Evolutionary conservation across 768 basidiomycete genomes (phyloP), one percentile per base, ranked within the genome.

Genomic region (Pleurotus eryngii): DNA sequence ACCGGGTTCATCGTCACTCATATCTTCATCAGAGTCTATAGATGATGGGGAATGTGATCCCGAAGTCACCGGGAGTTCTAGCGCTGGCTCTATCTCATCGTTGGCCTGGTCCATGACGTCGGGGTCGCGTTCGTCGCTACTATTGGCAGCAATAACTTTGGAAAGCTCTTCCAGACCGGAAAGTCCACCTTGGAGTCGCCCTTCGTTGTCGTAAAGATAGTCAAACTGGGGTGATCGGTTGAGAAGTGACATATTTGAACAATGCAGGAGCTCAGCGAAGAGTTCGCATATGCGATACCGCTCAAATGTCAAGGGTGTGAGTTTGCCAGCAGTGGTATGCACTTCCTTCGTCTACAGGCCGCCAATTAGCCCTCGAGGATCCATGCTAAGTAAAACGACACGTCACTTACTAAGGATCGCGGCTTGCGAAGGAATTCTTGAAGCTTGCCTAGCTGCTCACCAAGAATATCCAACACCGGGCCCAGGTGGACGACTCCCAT

Each of bases 221-320:
- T 83, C 81, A 56, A 80, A 85, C 47, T 88, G 85, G 0, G 81
- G 67, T 1, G 82, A 72, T 8, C 97, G 91, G 68, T 98, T 98
- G 24, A 98, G 78, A 20, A 98, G 81, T 4, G 91, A 87, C 96
- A 99, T 98, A 66, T 97, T 98, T 15, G 97, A 98, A 69, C 95
- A 97, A 67, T 99, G 97, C 22, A 98, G 75, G 4, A 99, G 84
- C 68, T 99, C 97, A 17, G 96, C 97, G 64, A 96, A 95, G 11
- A 99, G 79, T 71, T 99, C 97, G 72, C 94, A 92, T 64, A 98
- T 94, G 8, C 96, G 86, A 71, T 93, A 97, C 14, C 97, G 87
- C 69, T 98, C 97, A 57, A 95, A 84, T 1, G 97, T 98, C 24
- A 99, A 83, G 0, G 95, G 94, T 1, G 78, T 76, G 53, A 90